Evolutionary conservation across 2,329 filamentous ascomycete species (phyloP).

Genomic region (Escovopsis sp.): DNA sequence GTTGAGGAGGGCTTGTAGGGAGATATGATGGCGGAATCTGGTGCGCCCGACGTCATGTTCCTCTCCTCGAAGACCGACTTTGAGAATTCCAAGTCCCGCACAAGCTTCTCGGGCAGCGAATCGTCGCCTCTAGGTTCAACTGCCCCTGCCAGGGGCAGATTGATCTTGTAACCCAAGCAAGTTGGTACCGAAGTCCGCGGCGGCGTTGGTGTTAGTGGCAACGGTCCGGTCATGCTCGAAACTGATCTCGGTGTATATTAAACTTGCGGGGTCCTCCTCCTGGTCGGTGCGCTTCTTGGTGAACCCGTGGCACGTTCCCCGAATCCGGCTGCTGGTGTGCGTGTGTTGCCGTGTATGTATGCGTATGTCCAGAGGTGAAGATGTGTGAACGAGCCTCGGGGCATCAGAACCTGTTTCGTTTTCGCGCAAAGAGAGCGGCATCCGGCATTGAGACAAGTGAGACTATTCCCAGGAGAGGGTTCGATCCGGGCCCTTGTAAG

Average conservation of each 20-base stretch:
- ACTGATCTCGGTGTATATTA: conserved; percentile 19
- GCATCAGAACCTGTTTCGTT: conserved; percentile 2
- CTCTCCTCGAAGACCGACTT: conserved; percentile 32
- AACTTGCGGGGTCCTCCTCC: conserved; percentile 8
- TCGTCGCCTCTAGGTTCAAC: conserved; percentile 20
- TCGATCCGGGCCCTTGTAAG: no score
- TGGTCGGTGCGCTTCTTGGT: conserved; percentile 6
- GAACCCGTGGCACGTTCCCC: conserved; percentile 3
- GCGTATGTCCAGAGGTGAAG: not conserved
- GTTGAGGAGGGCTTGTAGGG: not conserved
- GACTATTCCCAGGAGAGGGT: no score
- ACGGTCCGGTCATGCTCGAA: conserved; percentile 24
- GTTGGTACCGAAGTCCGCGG: conserved; percentile 3
- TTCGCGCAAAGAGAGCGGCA: not conserved
- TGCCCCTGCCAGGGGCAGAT: conserved; percentile 11
- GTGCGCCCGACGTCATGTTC: conserved; percentile 38
- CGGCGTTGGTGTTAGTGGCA: conserved; percentile 22
- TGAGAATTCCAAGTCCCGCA: conserved; percentile 36
- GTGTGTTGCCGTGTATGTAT: no score
- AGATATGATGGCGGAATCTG: conserved; percentile 15
- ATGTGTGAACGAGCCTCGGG: conserved; percentile 2
- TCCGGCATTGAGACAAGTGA: not conserved
- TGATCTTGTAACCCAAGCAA: conserved; percentile 11
- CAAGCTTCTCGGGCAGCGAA: conserved; percentile 42
- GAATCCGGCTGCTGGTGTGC: not conserved